A percentile compares a stretch with the other conserved stretches of the same genome.
These are phyloP conservation scores for Nepenthes gracilis DNA, from an alignment of 148 eudicot genomes.

Conservation along the genomic window DNA sequence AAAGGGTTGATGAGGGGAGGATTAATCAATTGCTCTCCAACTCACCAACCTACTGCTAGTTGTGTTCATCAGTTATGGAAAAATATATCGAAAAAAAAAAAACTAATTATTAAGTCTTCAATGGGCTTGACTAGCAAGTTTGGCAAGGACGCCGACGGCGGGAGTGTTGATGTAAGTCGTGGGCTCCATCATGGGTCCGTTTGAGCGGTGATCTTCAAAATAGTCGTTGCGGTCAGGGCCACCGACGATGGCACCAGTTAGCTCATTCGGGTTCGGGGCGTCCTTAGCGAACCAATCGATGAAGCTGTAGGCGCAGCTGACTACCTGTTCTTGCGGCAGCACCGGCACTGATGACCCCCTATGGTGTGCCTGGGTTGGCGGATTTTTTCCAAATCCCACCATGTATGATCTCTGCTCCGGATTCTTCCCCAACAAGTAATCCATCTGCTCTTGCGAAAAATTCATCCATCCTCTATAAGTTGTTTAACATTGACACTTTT, in stretches of 20 bases:
- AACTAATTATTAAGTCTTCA: too few relatives aligned
- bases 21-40: too few relatives aligned
- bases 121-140: conserved; percentile 24
- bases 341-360: conserved; percentile 77
- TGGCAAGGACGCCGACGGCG: conserved; percentile 71
- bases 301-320: conserved; percentile 50
- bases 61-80: too few relatives aligned
- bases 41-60: too few relatives aligned
- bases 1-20: too few relatives aligned
- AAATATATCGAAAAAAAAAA: too few relatives aligned
- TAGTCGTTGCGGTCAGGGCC: conserved; percentile 71
- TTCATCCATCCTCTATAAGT: too few relatives aligned
- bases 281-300: conserved; percentile 35
- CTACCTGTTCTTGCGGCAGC: conserved; percentile 10
- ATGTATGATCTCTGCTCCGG: conserved; percentile 73
- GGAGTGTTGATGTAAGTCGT: conserved; percentile 64
- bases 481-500: too few relatives aligned
- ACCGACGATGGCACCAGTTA: conserved; percentile 87
- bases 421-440: conserved; percentile 66
- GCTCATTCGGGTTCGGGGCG: conserved; percentile 61
- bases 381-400: conserved; percentile 79
- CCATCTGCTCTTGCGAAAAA: conserved; percentile 37
- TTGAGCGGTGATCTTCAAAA: conserved; percentile 43
- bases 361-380: conserved; percentile 80
- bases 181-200: conserved; percentile 52